A percentile compares a stretch with the other conserved stretches of the same genome.
Evolutionary conservation across 768 basidiomycete genomes (phyloP).

Genomic region (Leccinum subtestaceum): DNA sequence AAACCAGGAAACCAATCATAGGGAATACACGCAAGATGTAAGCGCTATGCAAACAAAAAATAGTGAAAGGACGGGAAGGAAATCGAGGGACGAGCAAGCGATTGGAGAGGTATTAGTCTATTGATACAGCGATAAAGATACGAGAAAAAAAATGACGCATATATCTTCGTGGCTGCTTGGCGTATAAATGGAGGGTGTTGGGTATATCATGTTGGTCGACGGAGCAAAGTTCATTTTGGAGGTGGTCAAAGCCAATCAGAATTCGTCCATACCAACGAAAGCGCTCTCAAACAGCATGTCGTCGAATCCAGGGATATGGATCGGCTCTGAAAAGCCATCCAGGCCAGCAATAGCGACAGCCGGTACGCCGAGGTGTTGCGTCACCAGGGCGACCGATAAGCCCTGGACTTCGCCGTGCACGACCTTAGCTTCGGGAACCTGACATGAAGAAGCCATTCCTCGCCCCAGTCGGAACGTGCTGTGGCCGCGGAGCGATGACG

Average conservation of each 20-base stretch:
- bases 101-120: too few relatives aligned
- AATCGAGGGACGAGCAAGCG: too few relatives aligned
- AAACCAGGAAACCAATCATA: too few relatives aligned
- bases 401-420: not conserved
- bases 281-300: slow-evolving; percentile 15
- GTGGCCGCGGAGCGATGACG: slow-evolving; percentile 29
- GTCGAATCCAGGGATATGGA: slow-evolving; percentile 12
- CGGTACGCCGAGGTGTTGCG: not conserved
- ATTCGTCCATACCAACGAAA: slow-evolving; percentile 12
- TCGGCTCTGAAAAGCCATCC: slow-evolving; percentile 1
- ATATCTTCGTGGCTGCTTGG: too few relatives aligned
- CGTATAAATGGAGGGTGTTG: too few relatives aligned
- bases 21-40: too few relatives aligned
- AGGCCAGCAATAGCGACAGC: slow-evolving; percentile 8
- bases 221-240: not conserved
- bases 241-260: not conserved
- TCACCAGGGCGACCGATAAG: not conserved
- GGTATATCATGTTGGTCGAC: not conserved
- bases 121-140: too few relatives aligned
- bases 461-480: slow-evolving; percentile 5
- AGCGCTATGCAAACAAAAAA: too few relatives aligned
- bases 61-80: too few relatives aligned
- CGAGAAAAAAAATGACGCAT: too few relatives aligned
- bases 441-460: slow-evolving; percentile 4
- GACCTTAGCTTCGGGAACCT: slow-evolving; percentile 1